Evolutionary conservation across 495 filamentous ascomycete species (phyloP).

Genomic region (Penicillium pulvis): DNA sequence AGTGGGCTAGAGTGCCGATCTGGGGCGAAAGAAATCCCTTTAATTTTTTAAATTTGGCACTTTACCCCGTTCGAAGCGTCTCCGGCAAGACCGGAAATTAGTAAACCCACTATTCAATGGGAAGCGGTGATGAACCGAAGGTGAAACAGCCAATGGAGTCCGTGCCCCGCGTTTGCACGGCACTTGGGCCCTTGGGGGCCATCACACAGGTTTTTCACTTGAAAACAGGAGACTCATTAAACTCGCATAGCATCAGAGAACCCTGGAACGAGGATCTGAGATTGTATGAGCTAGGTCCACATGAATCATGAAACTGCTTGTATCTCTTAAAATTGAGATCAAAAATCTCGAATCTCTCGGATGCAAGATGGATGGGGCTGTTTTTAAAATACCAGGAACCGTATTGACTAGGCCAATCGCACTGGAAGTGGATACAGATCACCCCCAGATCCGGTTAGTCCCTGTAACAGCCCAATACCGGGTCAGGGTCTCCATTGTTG

Average conservation of each 20-base stretch:
- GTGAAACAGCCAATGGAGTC: slow-evolving; percentile 20
- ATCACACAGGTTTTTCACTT: not conserved
- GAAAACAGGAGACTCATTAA: not conserved
- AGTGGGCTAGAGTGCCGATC: not conserved
- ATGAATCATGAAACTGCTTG: not conserved
- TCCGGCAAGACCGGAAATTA: slow-evolving; percentile 20
- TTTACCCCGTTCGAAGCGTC: not conserved
- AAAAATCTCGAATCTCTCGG: not conserved
- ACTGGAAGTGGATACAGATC: slow-evolving; percentile 1
- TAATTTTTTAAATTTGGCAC: not conserved
- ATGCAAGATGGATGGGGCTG: not conserved
- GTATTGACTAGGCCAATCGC: slow-evolving; percentile 14
- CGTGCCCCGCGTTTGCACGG: slow-evolving; percentile 22
- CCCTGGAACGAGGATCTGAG: not conserved
- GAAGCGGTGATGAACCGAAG: slow-evolving; percentile 6
- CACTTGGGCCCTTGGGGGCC: slow-evolving; percentile 16
- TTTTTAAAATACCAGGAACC: slow-evolving; percentile 19
- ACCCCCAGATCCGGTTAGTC: slow-evolving; percentile 7
- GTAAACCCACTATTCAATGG: slow-evolving; percentile 7
- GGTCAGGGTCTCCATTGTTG: slow-evolving; percentile 13
- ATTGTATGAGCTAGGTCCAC: not conserved
- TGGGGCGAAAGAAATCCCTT: not conserved
- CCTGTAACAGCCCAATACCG: slow-evolving; percentile 8
- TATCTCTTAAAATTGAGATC: not conserved
- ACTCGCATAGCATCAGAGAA: not conserved